Base-by-base conservation (phyloP, 1,284 basidiomycete genomes). In the Xanthoconium separans region DNA sequence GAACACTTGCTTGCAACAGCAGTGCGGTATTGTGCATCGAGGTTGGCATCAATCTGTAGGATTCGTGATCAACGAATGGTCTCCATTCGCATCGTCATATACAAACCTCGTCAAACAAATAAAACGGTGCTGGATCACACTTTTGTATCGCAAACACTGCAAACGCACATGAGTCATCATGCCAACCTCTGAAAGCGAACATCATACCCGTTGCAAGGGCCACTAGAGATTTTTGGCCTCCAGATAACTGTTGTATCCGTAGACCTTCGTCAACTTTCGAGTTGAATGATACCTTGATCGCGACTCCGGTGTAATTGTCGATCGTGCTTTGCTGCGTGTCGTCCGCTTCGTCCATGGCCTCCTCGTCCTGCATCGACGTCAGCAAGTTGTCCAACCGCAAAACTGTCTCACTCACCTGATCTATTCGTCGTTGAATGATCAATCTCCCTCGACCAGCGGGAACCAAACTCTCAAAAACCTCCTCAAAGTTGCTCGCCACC, bases 201-300 rank as follows among this genome's bases (percentile, higher is more conserved):
- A 9, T 24, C 58, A 39, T 58, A 92, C 91, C 92, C 33, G 93
- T 90, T 2, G 97, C 94, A 29, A 99, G 84, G 0, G 97, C 97
- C 5, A 99, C 97, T 12, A 99, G 78, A 2, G 95, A 95, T 70
- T 99, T 99, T 66, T 99, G 97, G 8, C 97, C 97, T 50, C 97
- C 97, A 2, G 95, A 98, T 6, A 99, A 75, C 70, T 99, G 97
- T 69, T 97, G 94, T 64, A 99, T 97, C 51, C 93, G 84, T 57
- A 98, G 77, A 0, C 96, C 96, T 72, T 98, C 96, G 68, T 98
- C 95, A 12, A 90, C 87, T 73, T 98, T 98, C 2, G 94, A 97
- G 75, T 98, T 98, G 82, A 99, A 99, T 2, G 95, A 98, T 4
- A 99, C 95, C 74, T 96, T 93, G 72, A 99, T 99, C 0, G 95